These are phyloP conservation scores for Colletotrichum sojae DNA, from an alignment of 2,329 filamentous ascomycete genomes.

Conservation along the genomic window DNA sequence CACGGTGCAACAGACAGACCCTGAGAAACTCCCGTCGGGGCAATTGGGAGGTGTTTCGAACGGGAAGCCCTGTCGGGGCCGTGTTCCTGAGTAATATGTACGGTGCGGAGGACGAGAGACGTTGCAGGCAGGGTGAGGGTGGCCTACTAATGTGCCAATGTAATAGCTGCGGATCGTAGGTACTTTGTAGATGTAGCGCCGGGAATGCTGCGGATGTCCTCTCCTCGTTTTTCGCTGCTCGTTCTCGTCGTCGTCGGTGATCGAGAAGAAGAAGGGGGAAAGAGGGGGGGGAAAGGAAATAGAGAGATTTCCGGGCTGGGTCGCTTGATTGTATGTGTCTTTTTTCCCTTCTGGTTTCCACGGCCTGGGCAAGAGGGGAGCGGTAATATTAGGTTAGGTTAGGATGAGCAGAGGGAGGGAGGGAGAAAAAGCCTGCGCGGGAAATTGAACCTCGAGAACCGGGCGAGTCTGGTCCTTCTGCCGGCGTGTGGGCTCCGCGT, in stretches of 20 bases:
- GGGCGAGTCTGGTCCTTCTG: conserved; percentile 3
- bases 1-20: conserved; percentile 37
- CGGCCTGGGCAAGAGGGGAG: conserved; percentile 13
- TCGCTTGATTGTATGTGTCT: conserved; percentile 16
- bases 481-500: neutral
- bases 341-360: neutral
- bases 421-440: conserved; percentile 25
- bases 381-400: conserved; percentile 25
- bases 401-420: conserved; percentile 23
- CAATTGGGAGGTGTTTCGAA: conserved; percentile 26
- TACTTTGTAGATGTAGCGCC: conserved; percentile 1
- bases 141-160: too few species aligned
- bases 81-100: neutral
- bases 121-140: conserved; percentile 18
- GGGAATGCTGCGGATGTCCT: conserved; percentile 30
- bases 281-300: neutral
- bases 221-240: conserved; percentile 13
- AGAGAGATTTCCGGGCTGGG: neutral
- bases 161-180: too few species aligned
- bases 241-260: neutral
- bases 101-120: conserved; percentile 14
- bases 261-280: neutral
- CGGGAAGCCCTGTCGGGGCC: conserved; percentile 5
- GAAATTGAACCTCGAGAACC: conserved; percentile 32
- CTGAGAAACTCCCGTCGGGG: conserved; percentile 35